Evolutionary conservation across 768 basidiomycete genomes (phyloP).

Genomic region (Boletus insuetus): DNA sequence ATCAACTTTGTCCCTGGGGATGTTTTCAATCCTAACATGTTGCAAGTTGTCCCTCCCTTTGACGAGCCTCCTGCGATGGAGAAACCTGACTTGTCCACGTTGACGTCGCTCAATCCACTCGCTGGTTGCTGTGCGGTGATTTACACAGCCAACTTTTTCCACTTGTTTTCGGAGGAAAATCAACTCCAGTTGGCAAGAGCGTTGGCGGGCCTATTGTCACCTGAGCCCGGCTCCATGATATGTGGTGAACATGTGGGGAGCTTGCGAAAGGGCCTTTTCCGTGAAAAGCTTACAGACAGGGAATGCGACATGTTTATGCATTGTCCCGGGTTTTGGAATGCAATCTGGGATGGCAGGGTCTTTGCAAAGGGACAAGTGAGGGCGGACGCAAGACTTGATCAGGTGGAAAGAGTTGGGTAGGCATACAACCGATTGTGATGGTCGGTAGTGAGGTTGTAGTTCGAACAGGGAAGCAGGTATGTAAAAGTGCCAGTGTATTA

Average conservation of each 20-base stretch:
- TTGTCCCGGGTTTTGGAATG: slow-evolving; percentile 33
- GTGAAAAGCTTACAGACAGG: background rate
- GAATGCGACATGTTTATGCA: slow-evolving; percentile 29
- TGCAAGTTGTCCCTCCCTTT: slow-evolving; percentile 35
- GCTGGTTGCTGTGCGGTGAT: slow-evolving; percentile 49
- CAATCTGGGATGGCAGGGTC: slow-evolving; percentile 37
- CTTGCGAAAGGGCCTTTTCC: background rate
- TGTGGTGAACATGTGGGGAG: slow-evolving; percentile 28
- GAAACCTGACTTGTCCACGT: slow-evolving; percentile 27
- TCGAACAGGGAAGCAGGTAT: background rate
- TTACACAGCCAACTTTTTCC: slow-evolving; percentile 49
- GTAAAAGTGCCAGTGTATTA: too few relatives aligned
- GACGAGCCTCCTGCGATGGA: slow-evolving; percentile 21
- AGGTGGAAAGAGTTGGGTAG: background rate
- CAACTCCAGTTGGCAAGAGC: slow-evolving; percentile 29
- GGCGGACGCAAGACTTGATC: background rate
- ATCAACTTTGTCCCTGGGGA: slow-evolving; percentile 54
- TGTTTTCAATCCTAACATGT: slow-evolving; percentile 44
- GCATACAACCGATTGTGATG: slow-evolving; percentile 17
- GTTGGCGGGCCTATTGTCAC: slow-evolving; percentile 29
- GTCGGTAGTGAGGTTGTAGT: slow-evolving; percentile 26
- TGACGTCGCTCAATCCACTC: slow-evolving; percentile 47
- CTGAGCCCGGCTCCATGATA: slow-evolving; percentile 30
- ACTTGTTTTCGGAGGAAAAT: slow-evolving; percentile 31
- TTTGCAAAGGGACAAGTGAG: slow-evolving; percentile 24